These are phyloP conservation scores for Beauveria bassiana DNA, from an alignment of 2,329 filamentous ascomycete species.

Conservation along the genomic window DNA sequence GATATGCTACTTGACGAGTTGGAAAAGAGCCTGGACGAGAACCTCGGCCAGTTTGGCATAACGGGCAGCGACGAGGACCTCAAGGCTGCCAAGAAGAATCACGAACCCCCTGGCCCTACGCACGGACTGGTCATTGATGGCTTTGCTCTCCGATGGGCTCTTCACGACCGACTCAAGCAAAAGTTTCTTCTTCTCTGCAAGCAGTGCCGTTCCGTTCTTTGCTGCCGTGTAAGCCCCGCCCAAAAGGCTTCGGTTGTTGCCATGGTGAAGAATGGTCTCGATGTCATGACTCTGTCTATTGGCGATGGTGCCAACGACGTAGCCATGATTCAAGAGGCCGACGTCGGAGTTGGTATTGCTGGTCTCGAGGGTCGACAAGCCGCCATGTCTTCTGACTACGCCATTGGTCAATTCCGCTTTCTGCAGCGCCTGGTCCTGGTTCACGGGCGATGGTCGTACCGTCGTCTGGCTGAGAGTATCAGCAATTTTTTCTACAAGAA, in stretches of 20 bases:
- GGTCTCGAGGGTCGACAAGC: conserved; percentile 88
- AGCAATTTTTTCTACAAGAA: conserved; percentile 99
- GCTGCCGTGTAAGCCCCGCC: conserved; percentile 91
- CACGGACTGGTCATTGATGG: conserved; percentile 94
- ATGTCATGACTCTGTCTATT: conserved; percentile 92
- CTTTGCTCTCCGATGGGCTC: conserved; percentile 81
- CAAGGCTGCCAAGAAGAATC: conserved; percentile 67
- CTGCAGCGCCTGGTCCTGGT: conserved; percentile 78
- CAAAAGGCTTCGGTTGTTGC: conserved; percentile 96
- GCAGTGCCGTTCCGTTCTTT: conserved; percentile 91
- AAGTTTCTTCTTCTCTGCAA: conserved; percentile 95
- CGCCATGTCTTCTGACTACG: conserved; percentile 94
- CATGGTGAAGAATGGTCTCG: conserved; percentile 89
- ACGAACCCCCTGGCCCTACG: conserved; percentile 77
- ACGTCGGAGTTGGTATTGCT: conserved; percentile 93
- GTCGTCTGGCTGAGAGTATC: conserved; percentile 83
- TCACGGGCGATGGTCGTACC: conserved; percentile 94
- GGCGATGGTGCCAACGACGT: conserved; percentile 95
- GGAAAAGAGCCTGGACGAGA: conserved; percentile 64
- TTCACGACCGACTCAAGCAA: conserved; percentile 75
- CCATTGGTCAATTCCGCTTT: conserved; percentile 89
- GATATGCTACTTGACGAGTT: conserved; percentile 49
- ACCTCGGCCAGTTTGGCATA: conserved; percentile 66
- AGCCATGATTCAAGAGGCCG: conserved; percentile 95
- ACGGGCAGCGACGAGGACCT: conserved; percentile 83